These are phyloP conservation scores for Talaromyces islandicus DNA, from an alignment of 2,329 filamentous ascomycete species.

Conservation along the genomic window DNA sequence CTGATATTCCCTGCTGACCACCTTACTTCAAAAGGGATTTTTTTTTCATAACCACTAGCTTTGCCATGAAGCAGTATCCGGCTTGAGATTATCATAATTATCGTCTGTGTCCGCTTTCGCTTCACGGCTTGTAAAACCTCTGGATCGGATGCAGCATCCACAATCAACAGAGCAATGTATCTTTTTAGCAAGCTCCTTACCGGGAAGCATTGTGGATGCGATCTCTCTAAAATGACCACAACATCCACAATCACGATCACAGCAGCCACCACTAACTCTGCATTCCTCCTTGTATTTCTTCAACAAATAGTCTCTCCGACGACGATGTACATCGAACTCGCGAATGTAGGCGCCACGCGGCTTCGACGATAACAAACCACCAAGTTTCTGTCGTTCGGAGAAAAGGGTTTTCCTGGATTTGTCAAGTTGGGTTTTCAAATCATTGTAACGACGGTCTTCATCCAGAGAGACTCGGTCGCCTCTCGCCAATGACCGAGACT, in stretches of 20 bases:
- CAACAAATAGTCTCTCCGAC: neutral
- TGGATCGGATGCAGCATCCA: neutral
- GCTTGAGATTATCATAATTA: neutral
- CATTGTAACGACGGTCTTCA: neutral
- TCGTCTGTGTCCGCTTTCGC: too few species aligned
- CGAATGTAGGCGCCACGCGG: neutral
- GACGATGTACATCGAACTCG: neutral
- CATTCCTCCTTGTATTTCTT: neutral
- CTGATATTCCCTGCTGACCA: too few species aligned
- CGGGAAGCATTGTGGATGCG: neutral
- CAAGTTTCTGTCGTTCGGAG: neutral
- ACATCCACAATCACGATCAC: neutral
- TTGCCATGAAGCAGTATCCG: too few species aligned
- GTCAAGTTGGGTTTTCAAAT: neutral
- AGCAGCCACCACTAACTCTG: neutral
- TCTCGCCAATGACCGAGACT: neutral
- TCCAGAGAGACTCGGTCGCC: neutral
- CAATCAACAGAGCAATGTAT: neutral
- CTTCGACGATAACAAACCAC: neutral
- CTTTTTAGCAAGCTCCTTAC: neutral
- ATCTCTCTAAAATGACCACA: neutral
- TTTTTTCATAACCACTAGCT: too few species aligned
- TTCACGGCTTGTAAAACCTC: neutral
- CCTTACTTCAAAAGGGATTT: too few species aligned
- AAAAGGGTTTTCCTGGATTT: neutral